These are phyloP conservation scores for Tarenaya hassleriana DNA, from an alignment of 345 rosid genomes.

Conservation along the genomic window DNA sequence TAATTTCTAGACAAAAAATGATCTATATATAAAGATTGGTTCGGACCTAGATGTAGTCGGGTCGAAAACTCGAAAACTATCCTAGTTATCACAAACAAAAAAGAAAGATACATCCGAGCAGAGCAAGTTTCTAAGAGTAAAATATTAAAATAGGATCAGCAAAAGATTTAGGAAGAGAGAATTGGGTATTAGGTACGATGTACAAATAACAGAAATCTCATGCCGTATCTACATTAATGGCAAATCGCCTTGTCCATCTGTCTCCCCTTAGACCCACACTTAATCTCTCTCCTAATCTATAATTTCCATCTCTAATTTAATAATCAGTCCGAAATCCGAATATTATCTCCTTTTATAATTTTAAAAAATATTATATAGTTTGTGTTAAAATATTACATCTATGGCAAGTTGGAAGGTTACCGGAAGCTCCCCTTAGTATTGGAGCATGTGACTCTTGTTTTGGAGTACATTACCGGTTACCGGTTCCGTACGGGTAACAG, in stretches of 20 bases:
- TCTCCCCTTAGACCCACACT: slow-evolving; percentile 6
- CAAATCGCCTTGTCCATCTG: slow-evolving; percentile 12
- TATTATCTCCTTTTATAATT: not conserved
- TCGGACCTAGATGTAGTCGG: too few relatives aligned
- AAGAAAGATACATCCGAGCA: not conserved
- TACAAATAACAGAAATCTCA: slow-evolving; percentile 44
- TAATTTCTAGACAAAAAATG: too few relatives aligned
- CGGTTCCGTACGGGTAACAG: slow-evolving; percentile 43
- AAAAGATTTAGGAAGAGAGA: slow-evolving; percentile 11
- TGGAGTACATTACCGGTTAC: slow-evolving; percentile 24
- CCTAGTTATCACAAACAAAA: too few relatives aligned
- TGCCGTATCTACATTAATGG: slow-evolving; percentile 30
- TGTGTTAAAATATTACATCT: slow-evolving; percentile 10
- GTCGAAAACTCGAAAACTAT: too few relatives aligned
- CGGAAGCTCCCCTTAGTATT: slow-evolving; percentile 27
- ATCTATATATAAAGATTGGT: too few relatives aligned
- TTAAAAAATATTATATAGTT: not conserved
- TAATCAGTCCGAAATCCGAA: slow-evolving; percentile 17
- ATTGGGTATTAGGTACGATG: slow-evolving; percentile 48
- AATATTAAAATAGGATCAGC: not conserved
- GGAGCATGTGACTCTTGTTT: slow-evolving; percentile 38
- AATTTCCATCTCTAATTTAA: slow-evolving; percentile 15
- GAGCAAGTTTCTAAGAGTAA: not conserved
- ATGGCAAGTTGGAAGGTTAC: slow-evolving; percentile 38
- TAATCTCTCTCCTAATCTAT: slow-evolving; percentile 9